A percentile compares a stretch with the other conserved stretches of the same genome.
phyloP scores from a whole-genome alignment of 306 rosid genomes.

The Quercus wislizeni region DNA sequence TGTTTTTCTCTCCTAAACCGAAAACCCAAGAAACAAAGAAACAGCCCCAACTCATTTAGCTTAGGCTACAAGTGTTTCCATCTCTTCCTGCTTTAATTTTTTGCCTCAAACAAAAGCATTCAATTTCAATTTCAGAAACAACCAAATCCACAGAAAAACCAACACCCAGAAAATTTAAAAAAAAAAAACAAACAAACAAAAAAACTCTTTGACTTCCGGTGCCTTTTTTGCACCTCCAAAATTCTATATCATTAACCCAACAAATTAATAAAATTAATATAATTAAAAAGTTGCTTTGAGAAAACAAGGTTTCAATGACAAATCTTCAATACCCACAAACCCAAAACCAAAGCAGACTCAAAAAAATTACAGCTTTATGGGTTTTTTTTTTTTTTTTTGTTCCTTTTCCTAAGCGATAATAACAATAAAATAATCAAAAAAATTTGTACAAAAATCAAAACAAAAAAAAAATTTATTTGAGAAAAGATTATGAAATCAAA shows the following conservation, averaged over 20 bases:
- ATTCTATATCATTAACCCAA: not conserved
- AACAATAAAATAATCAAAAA: conserved; percentile 22
- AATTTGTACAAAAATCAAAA: not conserved
- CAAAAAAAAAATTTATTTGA: not conserved
- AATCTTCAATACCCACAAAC: conserved; percentile 30
- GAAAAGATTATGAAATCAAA: conserved; percentile 17
- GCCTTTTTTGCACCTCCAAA: conserved; percentile 22
- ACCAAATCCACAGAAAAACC: conserved; percentile 22
- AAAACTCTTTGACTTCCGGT: conserved; percentile 24
- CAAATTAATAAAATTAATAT: conserved; percentile 9
- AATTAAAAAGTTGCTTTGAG: conserved; percentile 20
- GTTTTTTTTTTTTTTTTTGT: not conserved
- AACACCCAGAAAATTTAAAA: conserved; percentile 15
- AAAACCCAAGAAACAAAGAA: conserved; percentile 36
- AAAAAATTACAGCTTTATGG: conserved; percentile 1
- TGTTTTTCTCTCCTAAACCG: conserved; percentile 25
- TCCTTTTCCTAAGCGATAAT: not conserved
- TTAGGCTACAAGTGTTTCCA: conserved; percentile 47
- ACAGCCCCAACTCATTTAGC: conserved; percentile 39
- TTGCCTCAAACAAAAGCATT: conserved; percentile 33
- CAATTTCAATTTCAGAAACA: conserved; percentile 33
- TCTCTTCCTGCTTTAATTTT: conserved; percentile 23
- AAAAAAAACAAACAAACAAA: not conserved
- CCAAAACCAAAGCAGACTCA: conserved; percentile 20
- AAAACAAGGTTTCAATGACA: conserved; percentile 11